A percentile compares a stretch with the other conserved stretches of the same genome.
Evolutionary conservation across 768 basidiomycete genomes (phyloP).

Genomic region (Mycena vitilis): DNA sequence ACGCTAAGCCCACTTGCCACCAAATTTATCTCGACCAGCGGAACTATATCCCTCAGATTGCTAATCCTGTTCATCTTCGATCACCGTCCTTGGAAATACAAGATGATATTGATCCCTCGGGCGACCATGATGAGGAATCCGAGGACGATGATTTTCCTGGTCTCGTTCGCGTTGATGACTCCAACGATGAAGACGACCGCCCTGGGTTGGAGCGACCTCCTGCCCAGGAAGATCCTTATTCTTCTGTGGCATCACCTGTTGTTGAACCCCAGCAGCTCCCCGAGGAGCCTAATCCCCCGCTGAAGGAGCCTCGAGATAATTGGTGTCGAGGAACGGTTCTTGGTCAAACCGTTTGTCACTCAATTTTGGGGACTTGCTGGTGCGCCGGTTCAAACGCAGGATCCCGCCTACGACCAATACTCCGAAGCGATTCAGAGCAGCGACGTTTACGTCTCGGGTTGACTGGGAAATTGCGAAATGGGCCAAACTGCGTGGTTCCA

Average conservation of each 20-base stretch:
- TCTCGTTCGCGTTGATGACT: not conserved
- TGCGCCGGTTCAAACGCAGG: not conserved
- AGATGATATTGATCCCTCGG: too few species aligned
- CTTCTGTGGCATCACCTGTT: not conserved
- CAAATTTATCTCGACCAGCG: too few species aligned
- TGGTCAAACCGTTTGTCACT: not conserved
- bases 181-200: not conserved
- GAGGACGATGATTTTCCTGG: too few species aligned
- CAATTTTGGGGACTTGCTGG: not conserved
- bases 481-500: conserved; percentile 50
- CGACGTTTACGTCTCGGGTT: conserved; percentile 45
- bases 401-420: not conserved
- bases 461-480: conserved; percentile 56
- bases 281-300: not conserved
- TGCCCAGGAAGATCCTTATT: not conserved
- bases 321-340: not conserved
- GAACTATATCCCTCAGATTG: too few species aligned
- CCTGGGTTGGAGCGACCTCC: not conserved
- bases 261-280: not conserved
- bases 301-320: not conserved
- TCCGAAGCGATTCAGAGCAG: not conserved
- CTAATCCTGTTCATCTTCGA: too few species aligned
- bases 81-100: too few species aligned
- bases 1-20: too few species aligned
- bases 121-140: too few species aligned